Evolutionary conservation across 768 basidiomycete genomes (phyloP), one percentile per base, ranked within the genome.

Genomic region (Botryobasidium botryosum): DNA sequence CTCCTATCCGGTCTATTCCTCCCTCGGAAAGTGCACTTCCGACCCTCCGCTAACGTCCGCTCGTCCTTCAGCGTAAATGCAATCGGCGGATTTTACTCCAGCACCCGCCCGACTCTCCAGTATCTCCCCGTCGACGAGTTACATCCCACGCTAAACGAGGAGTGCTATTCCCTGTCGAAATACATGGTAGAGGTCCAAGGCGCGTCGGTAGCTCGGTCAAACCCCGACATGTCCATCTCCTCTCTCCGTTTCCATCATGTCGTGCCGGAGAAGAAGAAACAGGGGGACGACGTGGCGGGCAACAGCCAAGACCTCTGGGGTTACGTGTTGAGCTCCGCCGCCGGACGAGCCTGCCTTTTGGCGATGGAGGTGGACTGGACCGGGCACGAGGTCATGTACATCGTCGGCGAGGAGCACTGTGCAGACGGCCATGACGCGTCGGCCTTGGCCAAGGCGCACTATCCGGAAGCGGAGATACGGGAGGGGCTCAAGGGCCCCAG

Each of bases 41-140:
- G 10, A 15, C 12, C 12, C 10, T 15, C 20, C 37, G 21, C 42
- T n/a, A 35, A 41, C 43, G n/a, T 20, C 18, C 24, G 17, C 18
- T 29, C 28, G 15, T 10, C 26, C 35, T 20, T 5, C 31, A 48
- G 50, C 35, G 29, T 51, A 39, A 51, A 51, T 40, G 50, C 50
- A 5, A 49, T 44, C 27, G 49, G 50, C n/a, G 50, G 41, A n/a
- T 23, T 24, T 15, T 51, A 49, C 33, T 31, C 24, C n/a, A 26
- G 15, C 10, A 24, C 28, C 12, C 32, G 36, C 10, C 50, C 47
- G 26, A 25, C 24, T 13, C 45, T 46, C 40, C 42, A 48, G 28
- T 51, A 50, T 35, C 43, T 51, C 39, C 48, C 48, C 5, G 18
- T 51, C 25, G 50, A 51, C 40, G 50, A 51, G 38, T 21, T 32